phyloP scores from a whole-genome alignment of 805 yeast genomes.

The Candida golubevii region DNA sequence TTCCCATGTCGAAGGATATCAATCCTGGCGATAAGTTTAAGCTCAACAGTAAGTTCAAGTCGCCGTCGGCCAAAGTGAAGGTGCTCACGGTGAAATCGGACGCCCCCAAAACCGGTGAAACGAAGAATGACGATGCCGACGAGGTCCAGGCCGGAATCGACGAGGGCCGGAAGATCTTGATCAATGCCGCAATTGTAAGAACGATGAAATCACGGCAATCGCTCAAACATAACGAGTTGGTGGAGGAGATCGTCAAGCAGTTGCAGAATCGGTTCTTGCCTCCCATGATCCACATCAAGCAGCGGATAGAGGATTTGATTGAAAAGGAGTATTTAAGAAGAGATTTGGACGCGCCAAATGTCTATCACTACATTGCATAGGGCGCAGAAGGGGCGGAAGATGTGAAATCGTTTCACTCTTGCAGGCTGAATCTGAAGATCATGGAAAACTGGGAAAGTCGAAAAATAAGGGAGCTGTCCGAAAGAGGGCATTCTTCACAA shows the following conservation, averaged over 20 bases:
- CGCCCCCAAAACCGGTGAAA: slow-evolving; percentile 27
- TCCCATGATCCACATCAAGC: slow-evolving; percentile 60
- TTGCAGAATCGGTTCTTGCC: slow-evolving; percentile 65
- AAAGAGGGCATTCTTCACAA: not conserved
- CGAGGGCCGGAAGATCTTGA: slow-evolving; percentile 60
- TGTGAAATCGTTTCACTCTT: no score
- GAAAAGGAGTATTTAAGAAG: slow-evolving; percentile 80
- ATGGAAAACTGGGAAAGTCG: no score
- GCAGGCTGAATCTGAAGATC: no score
- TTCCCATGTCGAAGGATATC: slow-evolving; percentile 71
- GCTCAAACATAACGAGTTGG: slow-evolving; percentile 57
- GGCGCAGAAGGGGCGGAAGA: no score
- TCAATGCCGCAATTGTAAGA: slow-evolving; percentile 84
- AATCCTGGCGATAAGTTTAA: slow-evolving; percentile 58
- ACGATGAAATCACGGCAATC: slow-evolving; percentile 75
- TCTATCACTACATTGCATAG: slow-evolving; percentile 67
- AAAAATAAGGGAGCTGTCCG: not conserved
- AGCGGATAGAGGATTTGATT: slow-evolving; percentile 66
- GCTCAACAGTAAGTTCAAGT: slow-evolving; percentile 64
- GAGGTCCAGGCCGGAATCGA: slow-evolving; percentile 54
- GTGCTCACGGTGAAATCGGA: slow-evolving; percentile 57
- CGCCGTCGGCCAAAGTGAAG: slow-evolving; percentile 66
- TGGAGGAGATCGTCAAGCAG: slow-evolving; percentile 61
- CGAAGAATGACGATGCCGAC: slow-evolving; percentile 46
- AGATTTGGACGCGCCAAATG: slow-evolving; percentile 53